Evolutionary conservation across 2,329 filamentous ascomycete species (phyloP), one percentile per base, ranked within the genome.

Genomic region (Aspergillus sp.): DNA sequence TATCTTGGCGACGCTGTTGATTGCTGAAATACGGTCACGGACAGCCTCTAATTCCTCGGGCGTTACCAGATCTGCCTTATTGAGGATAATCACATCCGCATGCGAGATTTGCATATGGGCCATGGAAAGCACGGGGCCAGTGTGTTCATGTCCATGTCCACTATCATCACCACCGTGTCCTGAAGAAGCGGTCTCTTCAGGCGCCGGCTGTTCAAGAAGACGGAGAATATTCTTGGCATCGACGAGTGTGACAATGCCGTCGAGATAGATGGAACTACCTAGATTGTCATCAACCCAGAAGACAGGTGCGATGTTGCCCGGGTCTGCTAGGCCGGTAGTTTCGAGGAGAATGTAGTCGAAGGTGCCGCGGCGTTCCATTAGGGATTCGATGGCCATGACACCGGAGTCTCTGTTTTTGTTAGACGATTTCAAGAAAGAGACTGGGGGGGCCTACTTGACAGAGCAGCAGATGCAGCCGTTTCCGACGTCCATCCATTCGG

Each of bases 391-490:
- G 32, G 93, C 93, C 56, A 88, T 88, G 33, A 98, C 91, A 10
- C 93, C 93, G 0, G 86, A 83, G 66, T 98, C 93, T 72, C 87
- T 90, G 48, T 20, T 38, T 38, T 47, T 33, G 41, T 54, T 55
- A 47, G 44, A 32, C 49, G 25, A 30, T 7, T 12, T 30, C 9
- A 12, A 10, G 12, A 5, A 41, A 33, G 3, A 9, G 9, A 4
- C 7, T 12, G 10, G 19, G n/a, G 1, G 20, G 35, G 47, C 32
- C 49, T 75, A 90, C 83, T 96, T 98, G 60, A 97, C 90, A 3
- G 90, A 95, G 71, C 93, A 98, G 72, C 93, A 98, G 56, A 98
- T 90, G 66, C 93, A 98, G 53, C 93, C 93, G 59, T 98, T 98
- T 45, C 88, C 90, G 46, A 98, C 83, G 53, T 96, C 90, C 23